phyloP scores from a whole-genome alignment of 2,329 filamentous ascomycete species.

The Penicillium sp. region DNA sequence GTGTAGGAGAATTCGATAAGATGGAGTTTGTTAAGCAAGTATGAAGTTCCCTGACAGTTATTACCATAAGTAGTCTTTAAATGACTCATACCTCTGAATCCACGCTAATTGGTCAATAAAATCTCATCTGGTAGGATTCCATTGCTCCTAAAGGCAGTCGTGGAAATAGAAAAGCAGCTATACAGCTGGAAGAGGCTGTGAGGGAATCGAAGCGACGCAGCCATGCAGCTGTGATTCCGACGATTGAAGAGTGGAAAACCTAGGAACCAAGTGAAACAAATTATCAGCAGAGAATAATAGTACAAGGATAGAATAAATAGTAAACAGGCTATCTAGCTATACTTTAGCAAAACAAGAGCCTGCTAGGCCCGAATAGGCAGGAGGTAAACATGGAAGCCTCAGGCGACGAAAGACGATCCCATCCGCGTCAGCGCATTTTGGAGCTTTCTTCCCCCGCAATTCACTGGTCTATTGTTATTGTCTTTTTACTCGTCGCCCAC shows the following conservation, averaged over 20 bases:
- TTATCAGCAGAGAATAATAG: too few species aligned
- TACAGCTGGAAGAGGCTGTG: constrained; percentile 10
- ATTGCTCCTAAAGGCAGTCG: constrained; percentile 34
- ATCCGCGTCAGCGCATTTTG: neutral
- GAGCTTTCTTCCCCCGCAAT: constrained; percentile 14
- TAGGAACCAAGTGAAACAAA: constrained; percentile 8
- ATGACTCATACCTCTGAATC: neutral
- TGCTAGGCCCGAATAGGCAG: constrained; percentile 21
- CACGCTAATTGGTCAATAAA: neutral
- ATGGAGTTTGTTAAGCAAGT: constrained; percentile 38
- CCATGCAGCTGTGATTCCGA: constrained; percentile 24
- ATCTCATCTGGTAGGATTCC: constrained; percentile 19
- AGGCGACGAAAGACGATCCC: constrained; percentile 12
- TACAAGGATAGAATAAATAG: too few species aligned
- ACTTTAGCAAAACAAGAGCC: too few species aligned
- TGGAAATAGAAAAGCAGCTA: constrained; percentile 18
- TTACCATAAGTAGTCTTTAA: too few species aligned
- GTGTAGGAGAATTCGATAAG: constrained; percentile 31
- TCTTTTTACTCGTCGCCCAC: neutral
- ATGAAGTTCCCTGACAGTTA: constrained; percentile 2
- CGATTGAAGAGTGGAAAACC: constrained; percentile 27
- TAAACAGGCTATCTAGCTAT: too few species aligned
- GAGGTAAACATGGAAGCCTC: constrained; percentile 25
- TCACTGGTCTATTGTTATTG: constrained; percentile 23
- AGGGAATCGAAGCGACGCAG: constrained; percentile 8